Evolutionary conservation across 805 yeast species (phyloP).

Genomic region (Kodamaea restingae): DNA sequence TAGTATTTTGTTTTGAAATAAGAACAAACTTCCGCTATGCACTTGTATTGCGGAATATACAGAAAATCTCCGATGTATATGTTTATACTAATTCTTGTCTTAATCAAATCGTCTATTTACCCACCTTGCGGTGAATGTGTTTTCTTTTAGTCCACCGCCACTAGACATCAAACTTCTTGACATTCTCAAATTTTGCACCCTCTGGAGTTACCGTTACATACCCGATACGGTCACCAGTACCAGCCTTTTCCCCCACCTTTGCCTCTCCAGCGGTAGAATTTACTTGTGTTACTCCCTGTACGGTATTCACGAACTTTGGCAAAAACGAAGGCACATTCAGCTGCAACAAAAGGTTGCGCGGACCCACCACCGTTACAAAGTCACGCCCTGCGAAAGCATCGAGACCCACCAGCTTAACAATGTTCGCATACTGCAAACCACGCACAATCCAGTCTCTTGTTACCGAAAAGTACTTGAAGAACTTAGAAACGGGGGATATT

Average conservation of each 20-base stretch:
- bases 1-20: too few relatives aligned
- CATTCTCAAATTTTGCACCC: slow-evolving; percentile 2
- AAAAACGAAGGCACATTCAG: slow-evolving; percentile 30
- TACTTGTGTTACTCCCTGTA: not conserved
- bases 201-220: slow-evolving; percentile 1
- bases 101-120: too few relatives aligned
- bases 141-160: too few relatives aligned
- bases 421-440: not conserved
- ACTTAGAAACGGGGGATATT: slow-evolving; percentile 8
- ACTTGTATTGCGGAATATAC: too few relatives aligned
- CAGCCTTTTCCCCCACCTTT: not conserved
- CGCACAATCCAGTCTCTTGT: slow-evolving; percentile 6
- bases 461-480: slow-evolving; percentile 7
- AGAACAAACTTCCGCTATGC: too few relatives aligned
- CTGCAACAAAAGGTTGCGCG: slow-evolving; percentile 48
- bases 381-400: slow-evolving; percentile 12
- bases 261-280: not conserved
- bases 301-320: slow-evolving; percentile 6
- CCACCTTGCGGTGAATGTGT: too few relatives aligned
- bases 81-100: too few relatives aligned
- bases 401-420: slow-evolving; percentile 1
- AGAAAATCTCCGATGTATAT: too few relatives aligned
- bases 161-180: not conserved
- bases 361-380: slow-evolving; percentile 52
- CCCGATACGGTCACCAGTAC: not conserved